Conservation (phyloP, 176 grass and related monocot species). For the Neostapfia colusana region DNA sequence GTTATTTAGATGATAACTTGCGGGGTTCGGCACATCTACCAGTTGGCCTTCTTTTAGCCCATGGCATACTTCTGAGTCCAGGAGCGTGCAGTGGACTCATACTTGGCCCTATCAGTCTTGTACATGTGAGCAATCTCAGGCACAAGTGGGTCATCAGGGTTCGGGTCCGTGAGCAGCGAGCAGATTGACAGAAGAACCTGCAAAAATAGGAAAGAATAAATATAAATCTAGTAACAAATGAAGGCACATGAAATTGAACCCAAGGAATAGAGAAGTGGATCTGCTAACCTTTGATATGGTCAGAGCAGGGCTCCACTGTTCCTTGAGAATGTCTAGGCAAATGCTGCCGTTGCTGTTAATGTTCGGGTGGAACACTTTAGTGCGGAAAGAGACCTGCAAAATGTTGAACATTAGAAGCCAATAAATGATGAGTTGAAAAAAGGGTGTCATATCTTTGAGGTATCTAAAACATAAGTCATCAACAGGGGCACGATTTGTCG, state of each 20-base stretch:
- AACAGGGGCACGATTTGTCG: no score
- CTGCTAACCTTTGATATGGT: slow-evolving; percentile 75
- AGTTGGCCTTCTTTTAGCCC: slow-evolving; percentile 50
- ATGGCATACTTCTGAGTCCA: slow-evolving; percentile 95
- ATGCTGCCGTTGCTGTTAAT: slow-evolving; percentile 90
- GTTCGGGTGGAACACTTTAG: slow-evolving; percentile 91
- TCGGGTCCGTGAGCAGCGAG: slow-evolving; percentile 77
- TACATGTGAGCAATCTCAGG: slow-evolving; percentile 95
- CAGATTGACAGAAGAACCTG: slow-evolving; percentile 84
- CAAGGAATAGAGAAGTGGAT: not conserved
- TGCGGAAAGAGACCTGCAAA: slow-evolving; percentile 80
- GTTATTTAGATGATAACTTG: slow-evolving; percentile 63
- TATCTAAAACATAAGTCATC: not conserved
- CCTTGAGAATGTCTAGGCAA: slow-evolving; percentile 88
- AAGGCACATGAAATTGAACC: not conserved
- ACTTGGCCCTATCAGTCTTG: slow-evolving; percentile 83
- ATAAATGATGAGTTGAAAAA: not conserved
- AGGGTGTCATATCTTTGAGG: not conserved
- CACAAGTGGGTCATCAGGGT: slow-evolving; percentile 77
- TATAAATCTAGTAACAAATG: not conserved
- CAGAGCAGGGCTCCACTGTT: slow-evolving; percentile 88
- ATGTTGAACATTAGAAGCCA: not conserved
- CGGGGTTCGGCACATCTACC: slow-evolving; percentile 8
- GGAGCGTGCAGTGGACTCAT: slow-evolving; percentile 77
- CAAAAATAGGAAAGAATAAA: not conserved